phyloP scores from a whole-genome alignment of 352 stramenopile species.

The Pythium grandisporangium region DNA sequence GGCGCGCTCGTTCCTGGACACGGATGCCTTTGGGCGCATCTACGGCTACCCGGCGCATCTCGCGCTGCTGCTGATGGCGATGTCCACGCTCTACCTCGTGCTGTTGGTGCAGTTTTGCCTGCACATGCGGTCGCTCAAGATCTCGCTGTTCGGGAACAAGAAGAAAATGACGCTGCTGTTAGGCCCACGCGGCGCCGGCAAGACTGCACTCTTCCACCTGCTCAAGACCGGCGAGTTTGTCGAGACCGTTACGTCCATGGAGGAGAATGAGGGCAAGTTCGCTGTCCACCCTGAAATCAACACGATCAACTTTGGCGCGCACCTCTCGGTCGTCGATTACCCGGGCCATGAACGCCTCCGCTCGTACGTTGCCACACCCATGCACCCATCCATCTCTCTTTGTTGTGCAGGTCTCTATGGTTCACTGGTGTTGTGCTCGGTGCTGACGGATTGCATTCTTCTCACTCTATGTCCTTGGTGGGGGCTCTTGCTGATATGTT shows the following conservation, averaged over 20 bases:
- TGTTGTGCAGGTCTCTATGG: conserved; percentile 1
- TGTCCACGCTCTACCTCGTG: conserved; percentile 38
- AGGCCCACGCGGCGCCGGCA: conserved; percentile 55
- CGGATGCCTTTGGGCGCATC: conserved; percentile 16
- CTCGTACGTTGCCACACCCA: conserved; percentile 34
- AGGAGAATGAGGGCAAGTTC: conserved; percentile 62
- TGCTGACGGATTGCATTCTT: neutral
- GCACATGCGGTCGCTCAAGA: conserved; percentile 54
- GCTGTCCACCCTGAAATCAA: conserved; percentile 59
- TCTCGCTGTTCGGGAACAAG: conserved; percentile 55
- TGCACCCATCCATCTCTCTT: too few species aligned
- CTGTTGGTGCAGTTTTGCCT: conserved; percentile 50
- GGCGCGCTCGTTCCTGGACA: too few species aligned
- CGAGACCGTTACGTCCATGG: conserved; percentile 83
- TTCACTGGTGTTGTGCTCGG: neutral
- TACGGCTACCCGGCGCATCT: conserved; percentile 53
- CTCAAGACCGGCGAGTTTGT: conserved; percentile 55
- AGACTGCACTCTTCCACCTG: conserved; percentile 79
- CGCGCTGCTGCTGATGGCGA: conserved; percentile 30
- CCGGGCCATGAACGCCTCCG: conserved; percentile 75
- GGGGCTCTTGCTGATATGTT: conserved; percentile 1
- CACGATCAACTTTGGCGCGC: conserved; percentile 51
- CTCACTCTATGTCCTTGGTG: neutral
- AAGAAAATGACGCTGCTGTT: conserved; percentile 69
- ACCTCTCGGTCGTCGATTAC: conserved; percentile 73